Base-by-base conservation (phyloP, 495 filamentous ascomycete species). In the Parathielavia appendiculata region DNA sequence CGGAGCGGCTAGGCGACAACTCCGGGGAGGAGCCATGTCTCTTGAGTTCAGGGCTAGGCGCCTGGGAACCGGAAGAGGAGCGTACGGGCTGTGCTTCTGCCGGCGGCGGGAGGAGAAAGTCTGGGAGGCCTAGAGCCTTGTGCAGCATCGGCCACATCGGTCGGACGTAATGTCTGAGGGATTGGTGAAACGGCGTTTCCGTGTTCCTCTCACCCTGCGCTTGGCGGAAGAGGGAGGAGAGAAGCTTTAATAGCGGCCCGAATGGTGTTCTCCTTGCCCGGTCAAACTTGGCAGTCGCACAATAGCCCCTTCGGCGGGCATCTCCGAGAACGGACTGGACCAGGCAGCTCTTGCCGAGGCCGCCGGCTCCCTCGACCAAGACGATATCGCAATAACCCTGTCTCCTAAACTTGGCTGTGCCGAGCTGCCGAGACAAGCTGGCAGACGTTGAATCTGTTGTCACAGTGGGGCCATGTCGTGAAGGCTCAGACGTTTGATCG, bases 151-250 rank as follows among this genome's bases (percentile, higher is more conserved):
- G 79, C 91, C 91, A 96, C 57, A 89, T 80, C 5, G 87, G 84
- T 17, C 84, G 83, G 47, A 92, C 80, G 54, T 87, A 88, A 20
- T 81, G 76, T 56, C 89, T 84, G 17, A 96, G 71, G 49, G 77
- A 79, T 54, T 87, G 81, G 59, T 96, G 91, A 63, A 95, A 93
- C 5, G 87, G 80, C 0, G 88, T 95, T 2, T 85, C 84, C 2
- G 92, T 86, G 71, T 95, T 88, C 53, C 85, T 86, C 67, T 96
- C 91, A 0, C 90, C 92, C 74, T 92, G 95, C 9, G 95, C 91
- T 63, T 96, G 91, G 50, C 90, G 87, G 60, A 96, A 88, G 6
- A 95, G 74, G 40, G 87, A 91, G 7, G 88, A 88, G 58, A 95
- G 74, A 2, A 92, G 74, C 64, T 86, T 88, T 4, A 93, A 77